Evolutionary conservation across 2,329 filamentous ascomycete species (phyloP), one percentile per base, ranked within the genome.

Genomic region (Emergomyces pasteurianus): DNA sequence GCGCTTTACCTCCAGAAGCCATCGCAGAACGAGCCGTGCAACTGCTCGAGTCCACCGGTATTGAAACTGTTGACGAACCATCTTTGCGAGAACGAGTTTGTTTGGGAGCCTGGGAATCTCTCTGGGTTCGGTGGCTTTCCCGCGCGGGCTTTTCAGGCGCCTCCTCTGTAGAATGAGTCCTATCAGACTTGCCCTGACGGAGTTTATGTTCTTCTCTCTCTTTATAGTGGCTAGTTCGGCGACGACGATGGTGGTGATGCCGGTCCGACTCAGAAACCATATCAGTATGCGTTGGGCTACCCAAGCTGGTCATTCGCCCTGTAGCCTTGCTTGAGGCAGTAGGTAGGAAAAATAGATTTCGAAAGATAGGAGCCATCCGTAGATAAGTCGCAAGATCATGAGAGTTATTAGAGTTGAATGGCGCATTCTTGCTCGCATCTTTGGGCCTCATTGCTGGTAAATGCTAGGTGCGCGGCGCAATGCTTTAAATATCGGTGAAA

Each of bases 171-270:
- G 23, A 57, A 40, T 59, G 58, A 14, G 28, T 49, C 54, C 21
- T 21, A 28, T 18, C 58, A 49, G 31, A 52, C 43, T 47, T 59
- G 8, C 58, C 52, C 21, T 43, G 50, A 26, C 54, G 58, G 40
- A 57, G 58, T 28, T 28, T 60, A 23, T 57, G 54, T 23, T 59
- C 52, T 31, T 59, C 62, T 8, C 49, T 50, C 26, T 59, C 52
- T 47, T 49, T 52, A 18, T 36, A 58, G 28, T 49, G 47, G 9
- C 58, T 36, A 38, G 28, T 31, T 34, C n/a, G 34, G 21, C 49
- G 58, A 8, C 23, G 53, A 12, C 31, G 55, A 6, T 53, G 61
- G 23, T 36, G 55, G 12, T 60, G 58, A 23, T 49, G 16, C 5
- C 58, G 26, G 12, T 49, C 50, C 14, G 36, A 54, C 4, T 38